phyloP scores from a whole-genome alignment of 148 eudicot genomes.

The Arctostaphylos glauca region DNA sequence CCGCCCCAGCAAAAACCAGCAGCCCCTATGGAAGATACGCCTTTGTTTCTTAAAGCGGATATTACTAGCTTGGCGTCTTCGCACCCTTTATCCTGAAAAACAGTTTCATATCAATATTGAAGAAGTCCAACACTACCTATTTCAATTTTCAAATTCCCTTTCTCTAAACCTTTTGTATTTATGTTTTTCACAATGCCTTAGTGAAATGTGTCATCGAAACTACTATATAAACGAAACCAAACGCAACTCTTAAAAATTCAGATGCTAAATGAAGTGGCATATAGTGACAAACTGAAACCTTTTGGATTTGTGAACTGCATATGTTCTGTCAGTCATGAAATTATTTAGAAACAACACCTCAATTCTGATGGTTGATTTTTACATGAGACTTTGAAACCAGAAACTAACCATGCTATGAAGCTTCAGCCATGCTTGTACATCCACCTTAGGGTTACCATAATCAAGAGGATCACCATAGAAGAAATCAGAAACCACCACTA shows the following conservation, averaged over 20 bases:
- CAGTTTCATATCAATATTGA: neutral
- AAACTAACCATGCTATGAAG: slow-evolving; percentile 27
- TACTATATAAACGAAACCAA: neutral
- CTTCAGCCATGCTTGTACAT: slow-evolving; percentile 25
- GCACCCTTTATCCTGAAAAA: slow-evolving; percentile 35
- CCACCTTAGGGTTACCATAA: slow-evolving; percentile 12
- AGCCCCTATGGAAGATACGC: slow-evolving; percentile 32
- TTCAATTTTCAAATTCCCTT: neutral
- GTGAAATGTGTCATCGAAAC: neutral
- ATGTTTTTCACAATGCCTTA: neutral
- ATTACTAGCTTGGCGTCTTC: slow-evolving; percentile 37
- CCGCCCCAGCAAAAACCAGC: slow-evolving; percentile 57
- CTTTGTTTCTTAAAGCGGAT: slow-evolving; percentile 30
- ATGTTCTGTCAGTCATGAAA: neutral
- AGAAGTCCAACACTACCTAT: neutral
- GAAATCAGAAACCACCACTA: slow-evolving; percentile 41
- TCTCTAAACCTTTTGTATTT: neutral
- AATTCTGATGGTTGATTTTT: neutral
- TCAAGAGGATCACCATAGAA: slow-evolving; percentile 33
- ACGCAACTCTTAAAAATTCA: neutral
- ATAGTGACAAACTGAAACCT: neutral
- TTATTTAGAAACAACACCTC: neutral
- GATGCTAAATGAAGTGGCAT: neutral
- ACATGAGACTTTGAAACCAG: neutral
- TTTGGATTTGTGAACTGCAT: neutral